Percentiles rank a stretch among this genome's conserved stretches.
These are phyloP conservation scores for Coemansia sp. DNA, from an alignment of 192 early-diverging fungal species.

Conservation along the genomic window DNA sequence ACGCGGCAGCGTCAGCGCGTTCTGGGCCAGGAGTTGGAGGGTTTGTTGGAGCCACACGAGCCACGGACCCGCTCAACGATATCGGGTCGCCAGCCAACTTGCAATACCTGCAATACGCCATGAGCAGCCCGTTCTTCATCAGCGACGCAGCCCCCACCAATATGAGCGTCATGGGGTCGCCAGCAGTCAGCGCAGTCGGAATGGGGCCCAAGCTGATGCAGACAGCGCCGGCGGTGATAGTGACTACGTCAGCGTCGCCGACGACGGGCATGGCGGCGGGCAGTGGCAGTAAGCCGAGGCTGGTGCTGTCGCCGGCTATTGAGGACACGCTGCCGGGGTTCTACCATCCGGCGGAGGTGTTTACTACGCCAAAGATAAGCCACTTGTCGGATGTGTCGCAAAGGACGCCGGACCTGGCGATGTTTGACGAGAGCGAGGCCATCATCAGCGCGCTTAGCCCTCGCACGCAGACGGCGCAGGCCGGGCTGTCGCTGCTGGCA, in stretches of 20 bases:
- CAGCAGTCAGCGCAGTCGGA: constrained; percentile 14
- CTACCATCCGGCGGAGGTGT: constrained; percentile 42
- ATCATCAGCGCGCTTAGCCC: constrained; percentile 35
- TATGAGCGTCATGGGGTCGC: constrained; percentile 22
- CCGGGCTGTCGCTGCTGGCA: constrained; percentile 44
- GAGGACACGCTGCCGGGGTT: constrained; percentile 28
- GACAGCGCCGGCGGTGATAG: constrained; percentile 17
- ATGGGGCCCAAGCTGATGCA: constrained; percentile 18
- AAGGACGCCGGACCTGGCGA: constrained; percentile 32
- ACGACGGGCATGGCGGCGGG: background rate
- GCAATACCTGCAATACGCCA: constrained; percentile 43
- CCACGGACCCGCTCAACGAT: constrained; percentile 46
- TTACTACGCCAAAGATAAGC: constrained; percentile 42
- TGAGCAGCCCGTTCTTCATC: constrained; percentile 40
- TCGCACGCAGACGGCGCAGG: constrained; percentile 48
- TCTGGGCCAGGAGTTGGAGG: background rate
- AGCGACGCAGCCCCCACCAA: background rate
- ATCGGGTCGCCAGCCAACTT: constrained; percentile 41
- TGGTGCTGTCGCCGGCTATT: constrained; percentile 12
- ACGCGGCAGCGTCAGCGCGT: constrained; percentile 5
- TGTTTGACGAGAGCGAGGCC: constrained; percentile 45
- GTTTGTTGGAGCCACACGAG: constrained; percentile 17
- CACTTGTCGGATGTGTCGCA: constrained; percentile 17
- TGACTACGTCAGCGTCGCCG: constrained; percentile 20
- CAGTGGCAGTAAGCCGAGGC: background rate